These are phyloP conservation scores for Zygosaccharomyces pseudobailii DNA, from an alignment of 1,139 yeast genomes.

Conservation along the genomic window DNA sequence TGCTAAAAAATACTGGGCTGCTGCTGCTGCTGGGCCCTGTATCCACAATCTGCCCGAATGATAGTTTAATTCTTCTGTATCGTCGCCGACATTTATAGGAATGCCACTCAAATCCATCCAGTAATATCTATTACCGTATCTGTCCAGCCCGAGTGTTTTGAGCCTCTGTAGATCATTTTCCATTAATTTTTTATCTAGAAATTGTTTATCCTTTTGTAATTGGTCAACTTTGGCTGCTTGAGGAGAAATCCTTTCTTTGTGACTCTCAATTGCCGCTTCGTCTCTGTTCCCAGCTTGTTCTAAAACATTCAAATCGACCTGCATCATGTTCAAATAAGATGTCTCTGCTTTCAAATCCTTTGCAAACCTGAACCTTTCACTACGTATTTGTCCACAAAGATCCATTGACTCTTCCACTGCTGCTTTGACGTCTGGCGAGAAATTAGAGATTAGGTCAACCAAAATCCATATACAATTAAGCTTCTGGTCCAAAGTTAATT, in stretches of 20 bases:
- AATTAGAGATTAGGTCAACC: constrained; percentile 30
- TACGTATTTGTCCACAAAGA: constrained; percentile 30
- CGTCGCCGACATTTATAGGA: constrained; percentile 49
- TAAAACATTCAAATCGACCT: constrained; percentile 6
- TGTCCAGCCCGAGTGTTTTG: constrained; percentile 73
- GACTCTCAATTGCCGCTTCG: constrained; percentile 1
- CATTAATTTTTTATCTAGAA: constrained; percentile 51
- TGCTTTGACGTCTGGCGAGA: constrained; percentile 29
- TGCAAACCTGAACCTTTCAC: constrained; percentile 31
- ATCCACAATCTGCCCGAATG: constrained; percentile 86
- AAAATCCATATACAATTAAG: constrained; percentile 29
- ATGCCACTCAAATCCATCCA: constrained; percentile 90
- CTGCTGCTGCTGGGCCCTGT: constrained; percentile 82
- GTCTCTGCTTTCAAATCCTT: constrained; percentile 22
- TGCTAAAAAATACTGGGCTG: constrained; percentile 43
- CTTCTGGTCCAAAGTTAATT: constrained; percentile 27
- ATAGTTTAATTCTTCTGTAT: constrained; percentile 30
- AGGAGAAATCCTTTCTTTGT: constrained; percentile 11
- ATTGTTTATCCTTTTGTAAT: constrained; percentile 44
- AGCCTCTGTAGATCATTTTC: constrained; percentile 78
- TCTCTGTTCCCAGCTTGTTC: constrained; percentile 4
- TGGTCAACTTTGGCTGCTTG: constrained; percentile 36
- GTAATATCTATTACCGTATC: constrained; percentile 85
- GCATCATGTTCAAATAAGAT: constrained; percentile 11
- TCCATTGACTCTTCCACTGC: constrained; percentile 34